These are phyloP conservation scores for Ciborinia camelliae DNA, from an alignment of 2,329 filamentous ascomycete genomes.

Conservation along the genomic window DNA sequence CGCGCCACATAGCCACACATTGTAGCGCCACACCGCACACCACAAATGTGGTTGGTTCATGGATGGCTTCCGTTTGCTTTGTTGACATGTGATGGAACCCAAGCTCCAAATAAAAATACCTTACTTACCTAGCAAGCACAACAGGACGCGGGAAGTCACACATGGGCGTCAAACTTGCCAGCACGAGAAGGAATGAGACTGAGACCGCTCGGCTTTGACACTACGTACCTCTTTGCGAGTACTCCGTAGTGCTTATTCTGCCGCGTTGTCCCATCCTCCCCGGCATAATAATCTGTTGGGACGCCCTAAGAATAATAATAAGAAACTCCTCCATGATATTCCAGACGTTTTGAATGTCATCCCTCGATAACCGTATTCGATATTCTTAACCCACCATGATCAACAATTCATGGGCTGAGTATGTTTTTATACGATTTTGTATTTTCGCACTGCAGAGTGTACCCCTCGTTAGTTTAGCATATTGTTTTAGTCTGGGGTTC, in stretches of 20 bases:
- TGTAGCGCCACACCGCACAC: no score
- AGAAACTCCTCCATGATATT: not conserved
- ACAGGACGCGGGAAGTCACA: no score
- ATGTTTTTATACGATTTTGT: slow-evolving; percentile 44
- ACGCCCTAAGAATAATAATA: no score
- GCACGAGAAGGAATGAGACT: not conserved
- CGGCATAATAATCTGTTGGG: not conserved
- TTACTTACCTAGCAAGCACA: not conserved
- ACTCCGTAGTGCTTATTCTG: no score
- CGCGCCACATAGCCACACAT: slow-evolving; percentile 4
- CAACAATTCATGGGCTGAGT: slow-evolving; percentile 35
- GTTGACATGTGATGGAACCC: slow-evolving; percentile 11
- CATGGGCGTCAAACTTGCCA: not conserved
- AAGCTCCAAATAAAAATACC: not conserved
- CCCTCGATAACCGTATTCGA: not conserved
- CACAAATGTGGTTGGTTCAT: no score
- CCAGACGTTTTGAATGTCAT: not conserved
- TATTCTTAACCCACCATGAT: slow-evolving; percentile 34
- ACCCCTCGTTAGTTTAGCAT: slow-evolving; percentile 48
- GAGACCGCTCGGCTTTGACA: not conserved
- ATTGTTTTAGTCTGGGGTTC: slow-evolving; percentile 38
- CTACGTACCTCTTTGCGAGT: not conserved
- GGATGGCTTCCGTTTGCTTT: no score
- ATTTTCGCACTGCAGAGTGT: slow-evolving; percentile 49
- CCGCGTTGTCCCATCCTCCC: not conserved